Evolutionary conservation across 1,284 basidiomycete species (phyloP).

Genomic region (Mycocalia duriaeana): DNA sequence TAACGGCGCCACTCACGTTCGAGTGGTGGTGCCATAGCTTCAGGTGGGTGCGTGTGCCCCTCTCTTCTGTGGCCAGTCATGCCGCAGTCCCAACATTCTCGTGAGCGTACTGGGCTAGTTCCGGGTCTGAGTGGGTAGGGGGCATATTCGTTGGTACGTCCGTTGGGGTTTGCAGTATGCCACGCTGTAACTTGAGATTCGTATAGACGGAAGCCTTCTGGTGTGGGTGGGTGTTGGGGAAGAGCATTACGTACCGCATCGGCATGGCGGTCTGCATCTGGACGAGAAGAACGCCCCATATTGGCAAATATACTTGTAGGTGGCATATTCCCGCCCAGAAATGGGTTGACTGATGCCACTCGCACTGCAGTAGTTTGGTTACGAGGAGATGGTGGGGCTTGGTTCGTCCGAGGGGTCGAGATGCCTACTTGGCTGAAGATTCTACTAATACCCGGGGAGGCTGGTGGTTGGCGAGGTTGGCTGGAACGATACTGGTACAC

Average conservation of each 20-base stretch:
- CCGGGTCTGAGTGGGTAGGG: neutral
- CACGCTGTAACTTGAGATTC: neutral
- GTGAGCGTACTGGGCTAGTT: neutral
- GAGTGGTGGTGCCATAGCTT: neutral
- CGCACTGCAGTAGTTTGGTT: neutral
- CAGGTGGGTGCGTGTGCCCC: neutral
- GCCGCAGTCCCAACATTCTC: neutral
- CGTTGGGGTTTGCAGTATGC: neutral
- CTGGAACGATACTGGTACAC: too few relatives aligned
- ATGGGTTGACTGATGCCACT: neutral
- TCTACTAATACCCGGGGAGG: too few relatives aligned
- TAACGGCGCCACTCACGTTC: neutral
- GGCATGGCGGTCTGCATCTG: neutral
- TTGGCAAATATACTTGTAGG: too few relatives aligned
- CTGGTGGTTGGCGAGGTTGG: too few relatives aligned
- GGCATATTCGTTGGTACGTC: neutral
- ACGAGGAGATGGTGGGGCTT: neutral
- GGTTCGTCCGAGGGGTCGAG: neutral
- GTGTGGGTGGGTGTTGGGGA: neutral
- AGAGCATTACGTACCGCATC: neutral
- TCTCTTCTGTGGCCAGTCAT: neutral
- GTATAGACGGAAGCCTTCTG: neutral
- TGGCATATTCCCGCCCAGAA: neutral
- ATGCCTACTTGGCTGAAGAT: neutral
- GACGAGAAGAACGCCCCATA: neutral